phyloP scores from a whole-genome alignment of 2,329 filamentous ascomycete genomes.

The Aureobasidium vineae region DNA sequence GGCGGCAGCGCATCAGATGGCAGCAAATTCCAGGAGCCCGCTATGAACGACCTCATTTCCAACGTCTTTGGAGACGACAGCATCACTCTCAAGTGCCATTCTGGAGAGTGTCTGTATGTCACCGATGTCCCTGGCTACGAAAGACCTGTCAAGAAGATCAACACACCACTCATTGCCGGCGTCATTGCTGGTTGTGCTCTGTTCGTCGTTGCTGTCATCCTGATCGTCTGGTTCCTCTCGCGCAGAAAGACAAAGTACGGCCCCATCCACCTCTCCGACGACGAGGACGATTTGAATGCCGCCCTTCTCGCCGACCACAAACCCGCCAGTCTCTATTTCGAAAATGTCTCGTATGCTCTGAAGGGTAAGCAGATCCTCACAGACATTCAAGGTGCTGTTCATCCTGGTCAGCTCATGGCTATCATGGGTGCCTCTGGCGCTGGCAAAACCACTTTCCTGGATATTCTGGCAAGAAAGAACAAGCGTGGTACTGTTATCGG shows the following conservation, averaged over 20 bases:
- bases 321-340: constrained; percentile 82
- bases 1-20: constrained; percentile 61
- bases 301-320: constrained; percentile 91
- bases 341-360: constrained; percentile 80
- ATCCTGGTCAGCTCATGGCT: constrained; percentile 90
- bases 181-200: constrained; percentile 84
- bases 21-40: constrained; percentile 85
- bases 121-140: constrained; percentile 91
- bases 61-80: constrained; percentile 87
- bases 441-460: constrained; percentile 94
- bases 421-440: constrained; percentile 99
- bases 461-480: constrained; percentile 95
- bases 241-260: constrained; percentile 63
- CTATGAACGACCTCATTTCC: constrained; percentile 87
- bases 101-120: constrained; percentile 90
- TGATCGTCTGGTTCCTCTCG: constrained; percentile 84
- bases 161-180: constrained; percentile 91
- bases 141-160: constrained; percentile 87
- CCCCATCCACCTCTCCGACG: constrained; percentile 73
- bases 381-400: constrained; percentile 79
- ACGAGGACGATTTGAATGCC: constrained; percentile 78
- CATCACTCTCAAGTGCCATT: constrained; percentile 76
- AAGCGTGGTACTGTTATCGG: constrained; percentile 79
- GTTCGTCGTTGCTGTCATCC: constrained; percentile 82
- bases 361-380: constrained; percentile 85